phyloP scores from a whole-genome alignment of 2,329 filamentous ascomycete genomes.

The Fusarium sp. region DNA sequence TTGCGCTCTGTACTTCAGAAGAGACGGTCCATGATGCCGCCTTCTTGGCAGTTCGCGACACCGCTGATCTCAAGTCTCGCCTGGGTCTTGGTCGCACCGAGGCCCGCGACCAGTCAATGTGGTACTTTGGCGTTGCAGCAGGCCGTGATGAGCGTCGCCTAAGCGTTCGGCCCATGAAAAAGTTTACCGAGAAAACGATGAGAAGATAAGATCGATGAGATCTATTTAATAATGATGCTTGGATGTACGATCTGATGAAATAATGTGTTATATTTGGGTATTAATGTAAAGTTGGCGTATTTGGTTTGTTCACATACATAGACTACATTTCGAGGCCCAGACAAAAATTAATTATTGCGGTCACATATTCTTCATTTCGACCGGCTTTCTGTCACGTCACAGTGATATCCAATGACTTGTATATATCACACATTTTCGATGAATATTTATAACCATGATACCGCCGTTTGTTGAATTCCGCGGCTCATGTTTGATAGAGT shows the following conservation, averaged over 20 bases:
- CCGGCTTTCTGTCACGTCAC: not conserved
- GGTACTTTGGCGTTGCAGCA: conserved; percentile 62
- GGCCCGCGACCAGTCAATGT: conserved; percentile 62
- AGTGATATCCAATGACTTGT: not conserved
- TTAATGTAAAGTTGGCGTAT: not conserved
- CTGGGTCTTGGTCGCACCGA: conserved; percentile 68
- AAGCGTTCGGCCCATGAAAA: conserved; percentile 60
- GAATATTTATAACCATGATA: not conserved
- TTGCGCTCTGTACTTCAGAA: conserved; percentile 81
- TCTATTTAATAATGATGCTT: conserved; percentile 47
- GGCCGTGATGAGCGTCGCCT: conserved; percentile 58
- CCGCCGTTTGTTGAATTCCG: not conserved
- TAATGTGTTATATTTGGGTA: conserved; percentile 32
- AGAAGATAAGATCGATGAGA: conserved; percentile 42
- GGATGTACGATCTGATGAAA: conserved; percentile 20
- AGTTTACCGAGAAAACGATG: conserved; percentile 59
- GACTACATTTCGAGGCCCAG: not conserved
- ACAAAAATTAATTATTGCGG: not conserved
- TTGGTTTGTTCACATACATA: not conserved
- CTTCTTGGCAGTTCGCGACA: conserved; percentile 76
- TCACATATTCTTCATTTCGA: not conserved
- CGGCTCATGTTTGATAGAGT: too few species aligned
- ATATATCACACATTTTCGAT: not conserved
- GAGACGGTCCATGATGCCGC: conserved; percentile 78
- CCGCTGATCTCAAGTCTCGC: conserved; percentile 75